A percentile compares a stretch with the other conserved stretches of the same genome.
phyloP scores from a whole-genome alignment of 441 rosid species.

The Arabidopsis lyrata region DNA sequence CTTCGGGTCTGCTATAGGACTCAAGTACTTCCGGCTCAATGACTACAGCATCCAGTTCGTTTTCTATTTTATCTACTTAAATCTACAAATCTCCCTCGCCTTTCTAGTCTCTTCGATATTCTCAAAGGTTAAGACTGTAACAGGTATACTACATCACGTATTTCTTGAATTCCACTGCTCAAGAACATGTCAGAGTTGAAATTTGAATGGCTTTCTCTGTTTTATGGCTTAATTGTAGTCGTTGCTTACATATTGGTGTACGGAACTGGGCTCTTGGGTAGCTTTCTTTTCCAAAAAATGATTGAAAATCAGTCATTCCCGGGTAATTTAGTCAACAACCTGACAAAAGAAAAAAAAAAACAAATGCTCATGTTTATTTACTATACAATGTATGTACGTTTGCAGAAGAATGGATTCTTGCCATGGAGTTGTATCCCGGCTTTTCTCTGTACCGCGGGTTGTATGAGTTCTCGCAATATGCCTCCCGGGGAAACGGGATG shows the following conservation, averaged over 20 bases:
- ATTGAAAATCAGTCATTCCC: constrained; percentile 74
- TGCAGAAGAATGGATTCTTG: constrained; percentile 67
- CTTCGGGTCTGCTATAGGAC: constrained; percentile 81
- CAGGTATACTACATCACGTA: constrained; percentile 58
- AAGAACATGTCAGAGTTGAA: not conserved
- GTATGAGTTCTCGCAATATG: constrained; percentile 74
- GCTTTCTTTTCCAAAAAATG: constrained; percentile 66
- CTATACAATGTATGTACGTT: not conserved
- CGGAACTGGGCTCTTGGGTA: constrained; percentile 86
- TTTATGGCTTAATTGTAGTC: constrained; percentile 55
- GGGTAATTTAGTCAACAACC: constrained; percentile 53
- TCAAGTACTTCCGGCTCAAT: constrained; percentile 76
- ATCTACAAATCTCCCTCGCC: constrained; percentile 86
- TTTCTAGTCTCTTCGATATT: constrained; percentile 74
- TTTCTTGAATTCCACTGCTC: constrained; percentile 16
- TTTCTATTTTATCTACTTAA: constrained; percentile 75
- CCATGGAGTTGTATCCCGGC: constrained; percentile 90
- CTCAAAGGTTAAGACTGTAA: constrained; percentile 78
- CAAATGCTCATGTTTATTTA: not conserved
- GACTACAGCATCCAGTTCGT: constrained; percentile 78
- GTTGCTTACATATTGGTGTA: constrained; percentile 70
- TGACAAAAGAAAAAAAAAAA: not conserved
- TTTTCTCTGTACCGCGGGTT: constrained; percentile 84
- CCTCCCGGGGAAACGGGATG: constrained; percentile 78
- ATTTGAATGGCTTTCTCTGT: not conserved